These are phyloP conservation scores for Westerdykella ornata DNA, from an alignment of 2,329 filamentous ascomycete species.

Conservation along the genomic window DNA sequence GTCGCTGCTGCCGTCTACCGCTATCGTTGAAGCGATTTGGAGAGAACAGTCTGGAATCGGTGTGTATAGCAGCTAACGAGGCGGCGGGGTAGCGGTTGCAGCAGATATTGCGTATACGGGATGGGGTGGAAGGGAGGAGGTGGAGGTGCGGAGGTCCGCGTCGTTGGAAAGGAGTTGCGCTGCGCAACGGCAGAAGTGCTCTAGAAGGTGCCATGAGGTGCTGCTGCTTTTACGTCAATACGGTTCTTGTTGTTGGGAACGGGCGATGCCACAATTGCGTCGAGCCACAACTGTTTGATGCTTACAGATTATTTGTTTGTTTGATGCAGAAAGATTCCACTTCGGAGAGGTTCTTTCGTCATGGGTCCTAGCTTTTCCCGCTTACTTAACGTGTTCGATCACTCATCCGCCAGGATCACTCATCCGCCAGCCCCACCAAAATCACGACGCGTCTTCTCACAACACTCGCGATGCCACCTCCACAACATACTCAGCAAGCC, in stretches of 20 bases:
- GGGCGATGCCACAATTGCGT: no score
- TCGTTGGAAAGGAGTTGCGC: constrained; percentile 15
- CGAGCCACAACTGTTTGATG: no score
- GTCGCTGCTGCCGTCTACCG: no score
- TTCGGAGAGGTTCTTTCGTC: constrained; percentile 20
- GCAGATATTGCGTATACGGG: constrained; percentile 4
- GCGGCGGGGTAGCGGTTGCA: constrained; percentile 2
- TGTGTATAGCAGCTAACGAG: neutral
- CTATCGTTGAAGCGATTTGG: neutral
- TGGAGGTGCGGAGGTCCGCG: constrained; percentile 16
- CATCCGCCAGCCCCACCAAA: no score
- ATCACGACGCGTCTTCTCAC: no score
- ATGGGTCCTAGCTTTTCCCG: constrained; percentile 23
- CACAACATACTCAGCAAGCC: no score
- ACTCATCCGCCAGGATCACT: no score
- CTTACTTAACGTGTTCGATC: no score
- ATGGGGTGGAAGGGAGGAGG: constrained; percentile 9
- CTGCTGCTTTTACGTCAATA: no score
- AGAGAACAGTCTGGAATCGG: neutral
- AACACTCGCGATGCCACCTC: no score
- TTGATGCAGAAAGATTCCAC: constrained; percentile 6
- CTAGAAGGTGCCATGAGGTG: constrained; percentile 32
- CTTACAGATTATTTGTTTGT: neutral
- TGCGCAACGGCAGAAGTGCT: constrained; percentile 18
- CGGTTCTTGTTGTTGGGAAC: no score